Base-by-base conservation (phyloP, 2,329 filamentous ascomycete species). In the Penicillium griseofulvum region DNA sequence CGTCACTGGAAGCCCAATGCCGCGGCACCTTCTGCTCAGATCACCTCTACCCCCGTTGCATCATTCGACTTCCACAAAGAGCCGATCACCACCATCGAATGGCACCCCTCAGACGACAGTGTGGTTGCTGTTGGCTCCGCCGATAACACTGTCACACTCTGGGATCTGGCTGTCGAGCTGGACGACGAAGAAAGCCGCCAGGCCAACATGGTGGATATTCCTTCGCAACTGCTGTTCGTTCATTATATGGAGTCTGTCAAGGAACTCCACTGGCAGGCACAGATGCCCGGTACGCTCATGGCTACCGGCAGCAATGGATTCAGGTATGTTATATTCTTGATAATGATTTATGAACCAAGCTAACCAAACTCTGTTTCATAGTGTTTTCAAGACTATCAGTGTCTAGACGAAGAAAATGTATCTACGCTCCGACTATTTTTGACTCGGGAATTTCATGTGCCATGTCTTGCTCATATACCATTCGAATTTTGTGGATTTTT, bases 131-230 rank as follows among this genome's bases (percentile, higher is more conserved):
- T 97, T 39, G 93, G 90, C 22, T 90, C 91, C 0, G 94, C 88
- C 42, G 94, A 99, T 74, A 93, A 92, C 76, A 97, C 93, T 0
- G 85, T 97, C 31, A 97, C 94, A 1, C 78, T 97, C 31, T 97
- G 94, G 94, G 94, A 99, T 83, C 75, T 99, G 71, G 91, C 92
- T 0, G 94, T 97, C 54, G 94, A 99, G 80, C 73, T 97, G 58
- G 94, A 99, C 66, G 94, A 97, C 70, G 94, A 99, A 75, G 94
- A 97, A 81, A 95, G 88, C 76, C 90, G 87, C 71, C 90, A 96
- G 4, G 91, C 88, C 0, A 91, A 90, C 50, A 86, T 93, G 38
- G 86, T 90, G 68, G 93, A 96, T 60, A 91, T 97, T 60, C 94
- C 94, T 55, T 91, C 94, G 5, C 94, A 99, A 75, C 77, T 99